Percentiles rank a stretch among this genome's conserved stretches.
These are phyloP conservation scores for Pichia kudriavzevii DNA, from an alignment of 1,139 yeast genomes.

Conservation along the genomic window DNA sequence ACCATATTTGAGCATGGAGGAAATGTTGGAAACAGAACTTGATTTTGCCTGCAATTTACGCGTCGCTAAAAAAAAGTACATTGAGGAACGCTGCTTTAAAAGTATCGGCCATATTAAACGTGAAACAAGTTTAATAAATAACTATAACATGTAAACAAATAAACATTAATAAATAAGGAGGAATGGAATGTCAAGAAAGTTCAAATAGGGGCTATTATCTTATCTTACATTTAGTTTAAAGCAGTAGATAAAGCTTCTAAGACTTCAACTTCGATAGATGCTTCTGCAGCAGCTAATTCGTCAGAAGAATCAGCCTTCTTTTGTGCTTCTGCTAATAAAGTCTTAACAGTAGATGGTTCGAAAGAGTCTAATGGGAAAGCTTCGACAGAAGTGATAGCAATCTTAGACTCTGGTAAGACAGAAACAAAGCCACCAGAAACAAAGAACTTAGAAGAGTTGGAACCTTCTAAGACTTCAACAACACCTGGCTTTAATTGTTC, in stretches of 20 bases:
- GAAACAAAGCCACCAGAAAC: slow-evolving; percentile 97
- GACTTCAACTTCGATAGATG: slow-evolving; percentile 91
- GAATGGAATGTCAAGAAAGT: slow-evolving; percentile 9
- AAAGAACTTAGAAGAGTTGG: slow-evolving; percentile 73
- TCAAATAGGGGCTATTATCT: too few species aligned
- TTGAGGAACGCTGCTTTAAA: too few species aligned
- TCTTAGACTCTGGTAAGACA: slow-evolving; percentile 88
- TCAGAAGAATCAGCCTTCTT: slow-evolving; percentile 82
- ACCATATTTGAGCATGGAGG: too few species aligned
- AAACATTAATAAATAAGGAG: slow-evolving; percentile 4
- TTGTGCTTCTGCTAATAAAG: slow-evolving; percentile 88
- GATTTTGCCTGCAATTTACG: too few species aligned
- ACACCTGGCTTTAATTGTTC: slow-evolving; percentile 97
- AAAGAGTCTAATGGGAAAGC: slow-evolving; percentile 91
- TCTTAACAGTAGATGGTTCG: slow-evolving; percentile 71
- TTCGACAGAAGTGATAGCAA: slow-evolving; percentile 91
- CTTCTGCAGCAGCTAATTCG: slow-evolving; percentile 88
- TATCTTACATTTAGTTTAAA: slow-evolving; percentile 66
- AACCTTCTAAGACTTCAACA: slow-evolving; percentile 78
- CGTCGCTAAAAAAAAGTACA: too few species aligned
- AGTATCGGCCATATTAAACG: too few species aligned
- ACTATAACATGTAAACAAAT: slow-evolving; percentile 8
- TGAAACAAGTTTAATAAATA: too few species aligned
- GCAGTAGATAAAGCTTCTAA: slow-evolving; percentile 88
- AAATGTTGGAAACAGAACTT: too few species aligned